Percentiles rank a stretch among this genome's conserved stretches.
Evolutionary conservation across 495 filamentous ascomycete genomes (phyloP).

Genomic region (Usnea hakonensis): DNA sequence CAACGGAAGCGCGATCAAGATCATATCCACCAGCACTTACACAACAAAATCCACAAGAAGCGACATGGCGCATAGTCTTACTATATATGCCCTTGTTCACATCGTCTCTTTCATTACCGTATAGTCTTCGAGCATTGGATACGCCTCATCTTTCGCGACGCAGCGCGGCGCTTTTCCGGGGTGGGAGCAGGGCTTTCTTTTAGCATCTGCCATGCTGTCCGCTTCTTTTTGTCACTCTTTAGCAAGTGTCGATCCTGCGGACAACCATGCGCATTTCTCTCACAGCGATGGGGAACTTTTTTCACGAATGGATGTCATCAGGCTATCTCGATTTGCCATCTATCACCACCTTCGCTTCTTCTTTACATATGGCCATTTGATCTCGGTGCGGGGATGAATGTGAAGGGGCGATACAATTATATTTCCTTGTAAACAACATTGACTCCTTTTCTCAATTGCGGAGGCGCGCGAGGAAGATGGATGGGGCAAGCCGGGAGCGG

Average conservation of each 20-base stretch:
- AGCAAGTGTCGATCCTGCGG: conserved; percentile 5
- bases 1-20: conserved; percentile 13
- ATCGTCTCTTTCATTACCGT: not conserved
- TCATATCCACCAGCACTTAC: conserved; percentile 20
- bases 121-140: not conserved
- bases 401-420: not conserved
- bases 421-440: conserved; percentile 12
- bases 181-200: conserved; percentile 11
- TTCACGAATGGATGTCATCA: conserved; percentile 15
- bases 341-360: conserved; percentile 9
- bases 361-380: conserved; percentile 16
- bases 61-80: conserved; percentile 8
- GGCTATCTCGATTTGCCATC: conserved; percentile 3
- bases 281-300: not conserved
- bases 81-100: not conserved
- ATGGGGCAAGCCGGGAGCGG: not conserved
- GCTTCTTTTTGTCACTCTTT: not conserved
- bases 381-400: not conserved
- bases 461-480: not conserved
- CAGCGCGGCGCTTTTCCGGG: conserved; percentile 11
- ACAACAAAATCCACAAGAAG: conserved; percentile 23
- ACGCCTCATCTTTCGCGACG: not conserved
- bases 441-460: not conserved
- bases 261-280: not conserved
- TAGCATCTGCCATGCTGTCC: not conserved